A percentile compares a stretch with the other conserved stretches of the same genome.
Evolutionary conservation across 2,329 filamentous ascomycete genomes (phyloP).

Genomic region (Colletotrichum truncatum): DNA sequence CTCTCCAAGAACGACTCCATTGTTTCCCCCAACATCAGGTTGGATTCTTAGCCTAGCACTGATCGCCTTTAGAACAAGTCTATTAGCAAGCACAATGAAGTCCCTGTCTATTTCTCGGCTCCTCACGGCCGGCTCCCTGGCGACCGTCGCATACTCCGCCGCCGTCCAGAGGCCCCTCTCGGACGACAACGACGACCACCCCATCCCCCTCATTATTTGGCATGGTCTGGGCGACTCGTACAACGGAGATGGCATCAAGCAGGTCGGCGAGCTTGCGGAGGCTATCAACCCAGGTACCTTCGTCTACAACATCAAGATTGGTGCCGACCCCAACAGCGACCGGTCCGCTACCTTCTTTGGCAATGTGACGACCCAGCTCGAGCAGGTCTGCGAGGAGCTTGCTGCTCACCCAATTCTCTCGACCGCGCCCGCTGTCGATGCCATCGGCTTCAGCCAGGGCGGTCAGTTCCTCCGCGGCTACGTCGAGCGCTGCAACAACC

Average conservation of each 20-base stretch:
- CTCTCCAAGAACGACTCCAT: background rate
- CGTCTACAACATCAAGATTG: conserved; percentile 81
- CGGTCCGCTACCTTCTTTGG: conserved; percentile 89
- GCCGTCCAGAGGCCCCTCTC: conserved; percentile 19
- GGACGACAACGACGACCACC: conserved; percentile 64
- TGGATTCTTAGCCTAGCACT: background rate
- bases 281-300: conserved; percentile 82
- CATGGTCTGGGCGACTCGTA: conserved; percentile 84
- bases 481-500: conserved; percentile 84
- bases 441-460: conserved; percentile 93
- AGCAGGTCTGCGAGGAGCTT: conserved; percentile 80
- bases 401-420: conserved; percentile 80
- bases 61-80: background rate
- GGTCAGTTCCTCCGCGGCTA: conserved; percentile 95
- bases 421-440: conserved; percentile 85
- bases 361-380: conserved; percentile 84
- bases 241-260: conserved; percentile 76
- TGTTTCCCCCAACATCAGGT: background rate
- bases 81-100: conserved; percentile 36
- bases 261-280: conserved; percentile 77
- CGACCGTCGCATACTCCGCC: conserved; percentile 32
- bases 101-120: conserved; percentile 43
- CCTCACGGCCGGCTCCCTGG: conserved; percentile 39
- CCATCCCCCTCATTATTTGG: conserved; percentile 93
- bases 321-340: conserved; percentile 73